Conservation (phyloP, 176 grass and related monocot genomes). For the Chrysopogon serrulatus region DNA sequence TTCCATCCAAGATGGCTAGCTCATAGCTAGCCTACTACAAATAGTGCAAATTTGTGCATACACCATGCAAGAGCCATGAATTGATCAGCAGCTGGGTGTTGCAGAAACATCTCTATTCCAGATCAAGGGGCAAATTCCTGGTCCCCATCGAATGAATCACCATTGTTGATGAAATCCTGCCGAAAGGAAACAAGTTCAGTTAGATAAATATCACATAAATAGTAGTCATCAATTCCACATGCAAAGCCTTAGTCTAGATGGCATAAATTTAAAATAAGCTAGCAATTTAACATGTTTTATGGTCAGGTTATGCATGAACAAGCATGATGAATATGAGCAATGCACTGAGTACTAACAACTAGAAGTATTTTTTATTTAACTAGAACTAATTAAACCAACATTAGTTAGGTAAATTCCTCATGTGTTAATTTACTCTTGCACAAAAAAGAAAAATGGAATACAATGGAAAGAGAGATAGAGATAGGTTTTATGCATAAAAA, state of each 20-base stretch:
- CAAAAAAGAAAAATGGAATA: neutral
- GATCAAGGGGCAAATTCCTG: neutral
- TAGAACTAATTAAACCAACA: neutral
- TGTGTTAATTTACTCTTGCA: neutral
- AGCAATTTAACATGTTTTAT: neutral
- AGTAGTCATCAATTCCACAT: neutral
- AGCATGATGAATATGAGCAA: neutral
- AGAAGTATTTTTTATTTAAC: neutral
- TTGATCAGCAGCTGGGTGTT: neutral
- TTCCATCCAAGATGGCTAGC: neutral
- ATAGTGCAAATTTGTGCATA: neutral
- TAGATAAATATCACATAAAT: neutral
- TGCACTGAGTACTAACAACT: neutral
- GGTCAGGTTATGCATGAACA: neutral
- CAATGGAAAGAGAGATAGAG: neutral
- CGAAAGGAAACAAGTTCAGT: neutral
- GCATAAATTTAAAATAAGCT: neutral
- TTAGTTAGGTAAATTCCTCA: neutral
- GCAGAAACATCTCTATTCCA: neutral
- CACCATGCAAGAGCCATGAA: neutral
- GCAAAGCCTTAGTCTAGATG: neutral
- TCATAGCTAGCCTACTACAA: slow-evolving; percentile 20
- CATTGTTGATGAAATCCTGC: neutral
- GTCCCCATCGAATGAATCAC: neutral
- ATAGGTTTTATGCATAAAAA: neutral